Conservation (phyloP, 768 basidiomycete genomes). For the Suillus discolor region DNA sequence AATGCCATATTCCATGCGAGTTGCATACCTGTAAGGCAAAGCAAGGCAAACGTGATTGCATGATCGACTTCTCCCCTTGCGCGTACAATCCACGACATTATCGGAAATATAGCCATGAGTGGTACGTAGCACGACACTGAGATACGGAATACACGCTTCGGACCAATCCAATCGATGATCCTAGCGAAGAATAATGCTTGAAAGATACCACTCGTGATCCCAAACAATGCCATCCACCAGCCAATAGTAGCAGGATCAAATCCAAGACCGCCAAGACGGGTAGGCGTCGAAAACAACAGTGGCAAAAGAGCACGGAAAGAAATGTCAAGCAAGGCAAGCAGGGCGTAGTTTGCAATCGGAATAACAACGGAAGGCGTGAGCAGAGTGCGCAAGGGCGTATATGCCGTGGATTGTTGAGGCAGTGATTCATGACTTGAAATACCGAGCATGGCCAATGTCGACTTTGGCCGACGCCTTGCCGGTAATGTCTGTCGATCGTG, state of each 20-base stretch:
- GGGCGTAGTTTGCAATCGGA: constrained; percentile 44
- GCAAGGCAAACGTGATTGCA: neutral
- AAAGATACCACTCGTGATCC: constrained; percentile 38
- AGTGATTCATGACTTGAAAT: neutral
- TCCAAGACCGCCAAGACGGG: constrained; percentile 45
- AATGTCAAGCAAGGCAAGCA: constrained; percentile 46
- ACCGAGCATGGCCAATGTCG: neutral
- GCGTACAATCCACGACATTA: constrained; percentile 43
- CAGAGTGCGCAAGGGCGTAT: constrained; percentile 30
- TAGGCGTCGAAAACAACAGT: constrained; percentile 47
- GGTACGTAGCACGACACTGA: constrained; percentile 42
- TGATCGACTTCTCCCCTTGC: constrained; percentile 22
- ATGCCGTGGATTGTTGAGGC: constrained; percentile 18
- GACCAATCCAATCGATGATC: constrained; percentile 43
- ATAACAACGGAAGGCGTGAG: constrained; percentile 39
- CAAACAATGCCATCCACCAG: constrained; percentile 36
- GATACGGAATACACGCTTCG: constrained; percentile 40
- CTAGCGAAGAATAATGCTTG: constrained; percentile 44
- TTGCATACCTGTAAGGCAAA: neutral
- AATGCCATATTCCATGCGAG: neutral
- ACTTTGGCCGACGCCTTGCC: neutral
- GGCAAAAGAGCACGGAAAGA: constrained; percentile 42
- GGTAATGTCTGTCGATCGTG: neutral
- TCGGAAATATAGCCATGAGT: constrained; percentile 44
- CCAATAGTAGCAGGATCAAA: constrained; percentile 45